Evolutionary conservation across 495 filamentous ascomycete species (phyloP).

Genomic region (Chaetomium fimeti): DNA sequence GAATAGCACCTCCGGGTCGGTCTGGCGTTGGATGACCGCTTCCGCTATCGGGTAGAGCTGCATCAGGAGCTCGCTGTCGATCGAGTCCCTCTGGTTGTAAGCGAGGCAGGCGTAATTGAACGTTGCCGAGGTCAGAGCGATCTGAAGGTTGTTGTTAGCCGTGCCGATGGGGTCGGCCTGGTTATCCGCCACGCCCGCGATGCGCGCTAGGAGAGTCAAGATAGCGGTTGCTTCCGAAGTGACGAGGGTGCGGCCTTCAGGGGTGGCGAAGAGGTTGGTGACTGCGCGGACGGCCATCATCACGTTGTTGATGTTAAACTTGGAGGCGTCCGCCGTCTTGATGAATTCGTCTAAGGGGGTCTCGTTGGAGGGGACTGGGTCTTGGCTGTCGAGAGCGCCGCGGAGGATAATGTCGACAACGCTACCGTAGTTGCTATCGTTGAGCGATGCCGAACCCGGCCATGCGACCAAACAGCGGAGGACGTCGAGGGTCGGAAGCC

Average conservation of each 20-base stretch:
- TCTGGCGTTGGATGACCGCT: conserved; percentile 59
- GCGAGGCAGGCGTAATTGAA: conserved; percentile 78
- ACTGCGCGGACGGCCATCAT: conserved; percentile 84
- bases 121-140: conserved; percentile 77
- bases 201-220: conserved; percentile 38
- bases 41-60: conserved; percentile 50
- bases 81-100: conserved; percentile 31
- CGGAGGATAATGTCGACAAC: conserved; percentile 48
- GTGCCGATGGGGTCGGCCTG: conserved; percentile 46
- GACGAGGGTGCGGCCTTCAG: conserved; percentile 64
- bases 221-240: conserved; percentile 59
- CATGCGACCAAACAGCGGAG: conserved; percentile 74
- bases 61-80: conserved; percentile 24
- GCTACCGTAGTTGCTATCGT: conserved; percentile 44
- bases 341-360: conserved; percentile 33
- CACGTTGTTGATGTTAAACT: conserved; percentile 62
- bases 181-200: conserved; percentile 50
- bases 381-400: conserved; percentile 46
- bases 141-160: conserved; percentile 74
- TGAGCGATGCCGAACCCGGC: conserved; percentile 57
- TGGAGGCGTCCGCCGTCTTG: conserved; percentile 16
- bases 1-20: conserved; percentile 79
- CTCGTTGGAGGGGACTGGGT: conserved; percentile 35
- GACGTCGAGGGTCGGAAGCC: conserved; percentile 82
- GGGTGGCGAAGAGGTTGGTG: conserved; percentile 82